Evolutionary conservation across 129 eudicot genomes (phyloP).

Genomic region (Sambucus nigra): DNA sequence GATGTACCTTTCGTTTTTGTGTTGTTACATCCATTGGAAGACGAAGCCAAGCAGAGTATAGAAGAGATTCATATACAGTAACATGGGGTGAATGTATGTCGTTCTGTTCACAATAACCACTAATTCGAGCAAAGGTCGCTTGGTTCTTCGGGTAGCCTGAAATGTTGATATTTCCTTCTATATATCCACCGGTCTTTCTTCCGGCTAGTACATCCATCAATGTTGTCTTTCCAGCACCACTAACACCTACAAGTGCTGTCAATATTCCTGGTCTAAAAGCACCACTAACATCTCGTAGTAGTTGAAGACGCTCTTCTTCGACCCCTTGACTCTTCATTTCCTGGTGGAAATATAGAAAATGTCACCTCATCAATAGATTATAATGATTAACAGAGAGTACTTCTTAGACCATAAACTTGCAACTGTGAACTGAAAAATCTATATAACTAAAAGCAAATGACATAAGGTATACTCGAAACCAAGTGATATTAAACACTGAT

Average conservation of each 20-base stretch:
- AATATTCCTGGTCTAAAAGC: constrained; percentile 65
- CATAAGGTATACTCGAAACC: no score
- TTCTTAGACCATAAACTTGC: no score
- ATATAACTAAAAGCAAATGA: no score
- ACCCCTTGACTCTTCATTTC: constrained; percentile 73
- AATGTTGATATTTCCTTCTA: constrained; percentile 55
- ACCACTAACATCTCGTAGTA: constrained; percentile 56
- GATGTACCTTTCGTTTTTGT: constrained; percentile 47
- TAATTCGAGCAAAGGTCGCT: constrained; percentile 62
- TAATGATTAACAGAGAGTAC: not conserved
- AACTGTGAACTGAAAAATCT: no score
- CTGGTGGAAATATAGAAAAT: no score
- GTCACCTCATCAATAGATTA: no score
- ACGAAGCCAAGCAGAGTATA: constrained; percentile 77
- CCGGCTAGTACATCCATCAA: constrained; percentile 85
- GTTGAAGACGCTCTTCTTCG: constrained; percentile 46
- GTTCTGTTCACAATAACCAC: constrained; percentile 72
- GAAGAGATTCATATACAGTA: constrained; percentile 62
- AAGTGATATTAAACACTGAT: no score
- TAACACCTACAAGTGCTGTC: constrained; percentile 74
- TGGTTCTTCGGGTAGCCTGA: constrained; percentile 68
- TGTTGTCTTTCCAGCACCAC: constrained; percentile 86
- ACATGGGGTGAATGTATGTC: constrained; percentile 86
- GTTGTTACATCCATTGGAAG: constrained; percentile 49
- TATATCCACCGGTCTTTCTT: constrained; percentile 69